Conservation (phyloP, 2,329 filamentous ascomycete genomes). For the Claviceps pazoutovae region DNA sequence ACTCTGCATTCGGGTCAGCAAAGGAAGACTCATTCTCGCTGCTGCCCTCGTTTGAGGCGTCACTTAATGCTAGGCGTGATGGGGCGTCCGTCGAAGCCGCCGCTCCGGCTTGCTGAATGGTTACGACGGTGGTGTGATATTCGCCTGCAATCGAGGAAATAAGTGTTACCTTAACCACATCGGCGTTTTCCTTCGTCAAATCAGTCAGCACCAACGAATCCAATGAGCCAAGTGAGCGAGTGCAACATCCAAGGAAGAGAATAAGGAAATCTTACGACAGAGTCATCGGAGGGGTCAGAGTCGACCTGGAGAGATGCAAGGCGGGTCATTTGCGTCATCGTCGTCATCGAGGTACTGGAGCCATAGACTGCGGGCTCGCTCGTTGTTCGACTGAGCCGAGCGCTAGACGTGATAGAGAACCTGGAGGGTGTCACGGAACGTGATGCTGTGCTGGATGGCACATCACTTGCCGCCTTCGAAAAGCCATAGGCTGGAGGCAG, state of each 20-base stretch:
- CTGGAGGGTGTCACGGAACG: neutral
- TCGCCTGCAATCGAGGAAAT: slow-evolving; percentile 11
- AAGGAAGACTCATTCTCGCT: neutral
- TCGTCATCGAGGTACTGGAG: neutral
- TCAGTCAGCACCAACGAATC: neutral
- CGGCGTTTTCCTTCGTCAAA: neutral
- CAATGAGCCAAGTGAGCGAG: neutral
- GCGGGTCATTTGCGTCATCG: neutral
- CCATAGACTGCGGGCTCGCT: neutral
- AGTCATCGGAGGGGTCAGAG: neutral
- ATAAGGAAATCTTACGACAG: neutral
- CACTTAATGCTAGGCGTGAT: neutral
- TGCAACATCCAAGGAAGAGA: too few relatives aligned
- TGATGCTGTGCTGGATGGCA: neutral
- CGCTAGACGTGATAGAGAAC: neutral
- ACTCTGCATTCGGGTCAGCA: neutral
- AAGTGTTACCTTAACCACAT: slow-evolving; percentile 11
- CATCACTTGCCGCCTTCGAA: neutral
- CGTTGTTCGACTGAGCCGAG: neutral
- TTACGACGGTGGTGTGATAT: slow-evolving; percentile 10
- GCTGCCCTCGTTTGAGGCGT: neutral
- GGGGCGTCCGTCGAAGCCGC: neutral
- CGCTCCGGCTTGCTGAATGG: slow-evolving; percentile 2
- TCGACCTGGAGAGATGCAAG: neutral
- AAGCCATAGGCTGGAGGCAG: slow-evolving; percentile 3